Evolutionary conservation across 1,284 basidiomycete genomes (phyloP).

Genomic region (Spongispora temasekensis): DNA sequence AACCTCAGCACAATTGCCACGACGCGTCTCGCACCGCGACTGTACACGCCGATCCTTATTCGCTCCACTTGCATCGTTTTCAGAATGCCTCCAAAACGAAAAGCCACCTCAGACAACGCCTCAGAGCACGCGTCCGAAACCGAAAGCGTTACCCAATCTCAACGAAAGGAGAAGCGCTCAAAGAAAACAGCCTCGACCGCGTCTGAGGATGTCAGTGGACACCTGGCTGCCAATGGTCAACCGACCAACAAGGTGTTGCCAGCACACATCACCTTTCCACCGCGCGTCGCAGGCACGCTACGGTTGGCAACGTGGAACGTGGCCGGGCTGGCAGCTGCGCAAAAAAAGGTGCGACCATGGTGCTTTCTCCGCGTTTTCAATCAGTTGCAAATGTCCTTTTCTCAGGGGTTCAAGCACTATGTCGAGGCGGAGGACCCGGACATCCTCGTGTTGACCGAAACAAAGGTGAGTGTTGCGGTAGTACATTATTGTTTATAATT

Average conservation of each 20-base stretch:
- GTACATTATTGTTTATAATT: background rate
- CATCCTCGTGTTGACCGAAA: constrained; percentile 78
- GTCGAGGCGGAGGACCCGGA: constrained; percentile 83
- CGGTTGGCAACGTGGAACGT: constrained; percentile 79
- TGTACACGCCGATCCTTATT: background rate
- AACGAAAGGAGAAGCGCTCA: constrained; percentile 26
- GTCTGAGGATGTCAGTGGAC: no score
- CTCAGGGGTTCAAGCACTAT: constrained; percentile 79
- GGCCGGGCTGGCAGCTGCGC: constrained; percentile 64
- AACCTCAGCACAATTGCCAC: no score
- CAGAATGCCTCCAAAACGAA: constrained; percentile 35
- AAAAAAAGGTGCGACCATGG: constrained; percentile 70
- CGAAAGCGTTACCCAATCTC: constrained; percentile 17
- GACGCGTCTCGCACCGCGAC: constrained; percentile 2
- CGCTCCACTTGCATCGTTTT: constrained; percentile 13
- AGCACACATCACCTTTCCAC: constrained; percentile 60
- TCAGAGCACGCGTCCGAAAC: constrained; percentile 17
- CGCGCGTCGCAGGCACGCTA: constrained; percentile 46
- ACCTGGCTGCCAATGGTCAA: no score
- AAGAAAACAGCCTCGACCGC: constrained; percentile 22
- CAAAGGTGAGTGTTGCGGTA: constrained; percentile 54
- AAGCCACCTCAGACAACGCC: constrained; percentile 16
- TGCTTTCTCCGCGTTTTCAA: background rate
- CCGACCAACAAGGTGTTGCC: constrained; percentile 76
- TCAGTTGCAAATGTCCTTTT: no score